Evolutionary conservation across 1,139 yeast genomes (phyloP), one percentile per base, ranked within the genome.

Genomic region (Diutina sp.): DNA sequence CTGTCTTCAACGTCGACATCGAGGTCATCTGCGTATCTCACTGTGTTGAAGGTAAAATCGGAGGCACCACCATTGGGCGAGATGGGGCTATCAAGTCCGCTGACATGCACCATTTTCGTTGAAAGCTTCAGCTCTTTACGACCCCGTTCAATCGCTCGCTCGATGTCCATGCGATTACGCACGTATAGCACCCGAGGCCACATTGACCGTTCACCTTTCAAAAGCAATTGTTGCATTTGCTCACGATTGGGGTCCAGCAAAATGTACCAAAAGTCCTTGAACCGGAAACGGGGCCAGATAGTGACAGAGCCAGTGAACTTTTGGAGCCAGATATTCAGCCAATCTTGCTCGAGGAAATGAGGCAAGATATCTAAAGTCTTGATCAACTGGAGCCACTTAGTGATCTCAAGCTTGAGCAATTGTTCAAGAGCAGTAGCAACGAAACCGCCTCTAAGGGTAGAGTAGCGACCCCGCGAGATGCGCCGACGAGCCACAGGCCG

Each of bases 301-400:
- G 95, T 87, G 11, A 87, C 83, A 0, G 87, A 76, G 1, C 95
- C 95, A 51, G 85, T 80, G 64, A 87, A 87, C 58, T 79, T 74
- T 68, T 87, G 95, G 46, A 87, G 70, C 79, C 88, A 87, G 51
- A 87, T 76, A 64, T 82, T 83, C 64, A 87, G 84, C 93, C 93
- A 87, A 67, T 87, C 95, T 66, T 84, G 90, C 62, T 85, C 87
- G 69, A 84, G 69, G 54, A 86, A 67, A 60, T 81, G 80, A 2
- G 95, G 95, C 54, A 86, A 71, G 46, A 87, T 70, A 61, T 86
- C 90, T 56, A 87, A 73, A 18, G 83, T 77, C 57, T 83, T 82
- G 54, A 85, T 76, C 59, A 87, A 75, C 61, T 84, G 83, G 52
- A 87, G 68, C 91, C 95, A 87, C 66, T 87, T 87, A 35, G 79